These are phyloP conservation scores for Trichoderma asperelloides DNA, from an alignment of 495 filamentous ascomycete genomes.

Conservation along the genomic window DNA sequence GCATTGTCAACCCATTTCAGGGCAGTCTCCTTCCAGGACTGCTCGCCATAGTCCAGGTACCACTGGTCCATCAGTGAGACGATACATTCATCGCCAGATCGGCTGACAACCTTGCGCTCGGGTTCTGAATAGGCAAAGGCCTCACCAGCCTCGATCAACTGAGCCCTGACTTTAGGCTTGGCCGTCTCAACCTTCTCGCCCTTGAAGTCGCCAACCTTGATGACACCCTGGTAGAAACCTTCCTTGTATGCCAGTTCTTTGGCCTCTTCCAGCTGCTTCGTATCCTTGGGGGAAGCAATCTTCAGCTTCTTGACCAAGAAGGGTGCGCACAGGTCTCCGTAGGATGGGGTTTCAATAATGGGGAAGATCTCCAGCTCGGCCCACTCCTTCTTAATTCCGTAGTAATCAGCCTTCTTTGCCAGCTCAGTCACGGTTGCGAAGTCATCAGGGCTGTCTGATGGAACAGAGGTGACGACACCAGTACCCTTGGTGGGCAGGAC, in stretches of 20 bases:
- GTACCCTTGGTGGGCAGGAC: conserved; percentile 91
- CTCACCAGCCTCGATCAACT: conserved; percentile 67
- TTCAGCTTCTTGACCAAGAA: conserved; percentile 85
- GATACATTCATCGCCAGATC: conserved; percentile 83
- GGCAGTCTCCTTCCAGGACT: conserved; percentile 62
- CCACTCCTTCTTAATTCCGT: conserved; percentile 96
- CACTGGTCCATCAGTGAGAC: conserved; percentile 93
- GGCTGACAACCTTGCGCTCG: conserved; percentile 74
- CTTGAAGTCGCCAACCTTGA: conserved; percentile 83
- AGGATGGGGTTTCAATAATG: conserved; percentile 84
- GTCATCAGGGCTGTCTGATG: conserved; percentile 92
- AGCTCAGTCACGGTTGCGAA: conserved; percentile 84
- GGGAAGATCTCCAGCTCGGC: conserved; percentile 77
- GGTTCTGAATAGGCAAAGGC: conserved; percentile 93
- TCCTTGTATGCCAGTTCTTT: conserved; percentile 96
- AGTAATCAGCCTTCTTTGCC: conserved; percentile 94
- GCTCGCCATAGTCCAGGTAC: conserved; percentile 93
- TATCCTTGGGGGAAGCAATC: conserved; percentile 92
- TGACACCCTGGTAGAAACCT: conserved; percentile 92
- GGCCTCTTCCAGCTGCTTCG: conserved; percentile 79
- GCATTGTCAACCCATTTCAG: conserved; percentile 60
- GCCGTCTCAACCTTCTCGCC: conserved; percentile 75
- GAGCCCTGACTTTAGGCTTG: conserved; percentile 75
- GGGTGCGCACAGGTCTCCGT: conserved; percentile 75
- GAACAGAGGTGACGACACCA: conserved; percentile 90